Conservation (phyloP, 345 rosid species). For the Dipteronia dyeriana region DNA sequence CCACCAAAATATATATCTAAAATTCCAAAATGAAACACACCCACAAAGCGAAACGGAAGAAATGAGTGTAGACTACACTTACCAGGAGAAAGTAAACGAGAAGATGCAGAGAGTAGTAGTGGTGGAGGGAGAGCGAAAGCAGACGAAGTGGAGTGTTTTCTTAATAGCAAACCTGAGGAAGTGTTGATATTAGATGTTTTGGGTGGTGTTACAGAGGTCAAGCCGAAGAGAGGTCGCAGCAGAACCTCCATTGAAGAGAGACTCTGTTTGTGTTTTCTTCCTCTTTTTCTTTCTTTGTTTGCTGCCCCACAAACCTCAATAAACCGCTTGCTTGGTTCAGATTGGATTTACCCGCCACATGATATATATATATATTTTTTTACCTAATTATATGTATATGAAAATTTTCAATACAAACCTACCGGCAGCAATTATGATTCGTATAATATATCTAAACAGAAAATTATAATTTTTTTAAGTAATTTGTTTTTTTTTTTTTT, state of each 20-base stretch:
- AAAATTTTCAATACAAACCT: no score
- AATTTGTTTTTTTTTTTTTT: no score
- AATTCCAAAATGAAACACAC: not conserved
- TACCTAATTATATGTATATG: no score
- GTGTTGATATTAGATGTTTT: not conserved
- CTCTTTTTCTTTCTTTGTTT: no score
- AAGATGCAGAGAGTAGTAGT: not conserved
- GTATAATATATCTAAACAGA: no score
- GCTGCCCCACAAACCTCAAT: not conserved
- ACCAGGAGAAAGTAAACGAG: conserved; percentile 30
- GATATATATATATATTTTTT: no score
- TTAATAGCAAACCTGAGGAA: not conserved
- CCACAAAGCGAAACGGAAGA: not conserved
- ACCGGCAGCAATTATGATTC: no score
- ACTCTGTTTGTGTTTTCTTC: not conserved
- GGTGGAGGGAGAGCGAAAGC: not conserved
- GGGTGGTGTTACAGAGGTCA: not conserved
- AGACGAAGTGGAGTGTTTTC: not conserved
- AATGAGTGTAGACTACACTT: conserved; percentile 10
- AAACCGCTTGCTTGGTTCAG: not conserved
- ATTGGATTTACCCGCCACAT: not conserved
- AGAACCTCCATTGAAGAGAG: conserved; percentile 9
- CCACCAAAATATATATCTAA: not conserved
- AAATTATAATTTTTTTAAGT: no score
- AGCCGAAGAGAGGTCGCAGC: conserved; percentile 3